phyloP scores from a whole-genome alignment of 805 yeast genomes.

The Kluyveromyces siamensis region DNA sequence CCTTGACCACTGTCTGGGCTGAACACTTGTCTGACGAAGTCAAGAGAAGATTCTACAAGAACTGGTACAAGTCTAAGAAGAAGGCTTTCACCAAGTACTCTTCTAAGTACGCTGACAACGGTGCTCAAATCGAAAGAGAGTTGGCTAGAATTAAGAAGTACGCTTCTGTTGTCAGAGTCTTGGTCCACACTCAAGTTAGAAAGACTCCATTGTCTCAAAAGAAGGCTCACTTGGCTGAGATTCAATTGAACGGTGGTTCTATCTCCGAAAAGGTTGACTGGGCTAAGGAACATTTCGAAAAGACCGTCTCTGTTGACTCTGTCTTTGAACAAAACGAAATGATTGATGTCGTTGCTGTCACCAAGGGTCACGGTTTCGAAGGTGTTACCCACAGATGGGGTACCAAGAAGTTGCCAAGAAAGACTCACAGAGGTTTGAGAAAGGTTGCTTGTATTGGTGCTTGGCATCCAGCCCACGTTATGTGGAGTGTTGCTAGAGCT shows the following conservation, averaged over 20 bases:
- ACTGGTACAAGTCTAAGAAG: conserved; percentile 99
- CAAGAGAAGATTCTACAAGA: conserved; percentile 99
- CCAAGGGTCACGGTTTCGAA: conserved; percentile 99
- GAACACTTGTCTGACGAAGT: conserved; percentile 99
- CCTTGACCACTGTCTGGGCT: conserved; percentile 99
- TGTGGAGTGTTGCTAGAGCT: conserved; percentile 99
- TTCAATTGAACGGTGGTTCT: conserved; percentile 99
- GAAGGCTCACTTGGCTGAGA: conserved; percentile 99
- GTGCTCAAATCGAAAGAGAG: conserved; percentile 85
- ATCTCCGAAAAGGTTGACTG: conserved; percentile 94
- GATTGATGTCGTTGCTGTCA: conserved; percentile 97
- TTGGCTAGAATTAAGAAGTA: conserved; percentile 97
- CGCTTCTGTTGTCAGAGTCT: conserved; percentile 97
- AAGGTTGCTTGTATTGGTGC: conserved; percentile 99
- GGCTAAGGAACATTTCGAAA: conserved; percentile 99
- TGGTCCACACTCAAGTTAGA: conserved; percentile 99
- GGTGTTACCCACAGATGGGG: conserved; percentile 99
- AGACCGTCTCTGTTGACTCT: conserved; percentile 90
- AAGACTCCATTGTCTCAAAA: conserved; percentile 98
- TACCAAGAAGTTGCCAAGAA: conserved; percentile 99
- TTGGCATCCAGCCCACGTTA: conserved; percentile 99
- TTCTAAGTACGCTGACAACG: conserved; percentile 91
- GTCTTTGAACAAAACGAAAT: conserved; percentile 98
- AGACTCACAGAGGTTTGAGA: conserved; percentile 99
- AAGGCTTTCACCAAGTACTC: conserved; percentile 99